Conservation (phyloP, 2,329 filamentous ascomycete genomes). For the Microdochium trichocladiopsis region DNA sequence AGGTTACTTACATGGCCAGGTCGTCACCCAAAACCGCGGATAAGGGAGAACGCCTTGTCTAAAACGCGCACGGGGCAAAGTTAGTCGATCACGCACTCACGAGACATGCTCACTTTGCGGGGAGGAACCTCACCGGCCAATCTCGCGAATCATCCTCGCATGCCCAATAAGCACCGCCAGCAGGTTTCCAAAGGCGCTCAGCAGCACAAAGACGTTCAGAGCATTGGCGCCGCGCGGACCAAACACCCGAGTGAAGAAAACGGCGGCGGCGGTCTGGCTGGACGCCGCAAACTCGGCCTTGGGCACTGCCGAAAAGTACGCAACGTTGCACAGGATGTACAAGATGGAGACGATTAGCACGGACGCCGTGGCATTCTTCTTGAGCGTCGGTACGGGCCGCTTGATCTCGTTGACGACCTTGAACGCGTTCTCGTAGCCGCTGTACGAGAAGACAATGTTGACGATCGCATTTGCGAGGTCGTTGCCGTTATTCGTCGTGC, state of each 20-base stretch:
- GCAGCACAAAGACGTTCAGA: slow-evolving; percentile 17
- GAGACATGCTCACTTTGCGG: no score
- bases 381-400: slow-evolving; percentile 12
- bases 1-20: slow-evolving; percentile 34
- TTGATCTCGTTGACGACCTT: slow-evolving; percentile 54
- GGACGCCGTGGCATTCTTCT: slow-evolving; percentile 20
- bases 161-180: slow-evolving; percentile 37
- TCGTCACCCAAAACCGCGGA: slow-evolving; percentile 53
- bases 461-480: slow-evolving; percentile 51
- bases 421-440: slow-evolving; percentile 49
- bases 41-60: slow-evolving; percentile 55
- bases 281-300: slow-evolving; percentile 36
- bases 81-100: no score
- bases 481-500: slow-evolving; percentile 31
- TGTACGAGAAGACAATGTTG: slow-evolving; percentile 52
- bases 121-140: no score
- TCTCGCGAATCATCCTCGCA: slow-evolving; percentile 53
- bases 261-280: slow-evolving; percentile 42
- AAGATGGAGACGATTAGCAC: slow-evolving; percentile 42
- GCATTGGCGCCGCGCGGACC: slow-evolving; percentile 39
- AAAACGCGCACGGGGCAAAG: neutral
- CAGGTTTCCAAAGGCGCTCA: neutral
- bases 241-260: slow-evolving; percentile 54
- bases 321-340: slow-evolving; percentile 52
- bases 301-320: slow-evolving; percentile 47